Percentiles rank a stretch among this genome's conserved stretches.
These are phyloP conservation scores for Magnolia sinica DNA, from an alignment of 164 flowering plant species.

Conservation along the genomic window DNA sequence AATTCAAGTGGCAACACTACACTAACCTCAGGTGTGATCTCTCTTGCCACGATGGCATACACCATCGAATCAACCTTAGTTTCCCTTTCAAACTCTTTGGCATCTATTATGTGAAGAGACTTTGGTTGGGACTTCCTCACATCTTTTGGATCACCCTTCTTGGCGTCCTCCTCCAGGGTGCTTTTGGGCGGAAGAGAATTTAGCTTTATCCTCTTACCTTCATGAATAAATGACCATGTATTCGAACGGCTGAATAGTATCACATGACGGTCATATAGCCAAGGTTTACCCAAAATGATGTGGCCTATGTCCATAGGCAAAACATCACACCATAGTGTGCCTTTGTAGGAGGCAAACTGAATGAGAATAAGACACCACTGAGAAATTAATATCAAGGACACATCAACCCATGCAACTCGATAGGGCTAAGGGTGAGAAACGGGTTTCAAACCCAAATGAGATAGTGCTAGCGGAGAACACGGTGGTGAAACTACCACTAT, in stretches of 20 bases:
- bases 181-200: not conserved
- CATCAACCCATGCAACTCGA: not conserved
- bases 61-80: not conserved
- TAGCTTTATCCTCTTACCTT: constrained; percentile 2
- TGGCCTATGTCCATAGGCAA: constrained; percentile 6
- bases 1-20: not conserved
- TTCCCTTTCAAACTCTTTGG: not conserved
- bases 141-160: not conserved
- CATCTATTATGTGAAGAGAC: not conserved
- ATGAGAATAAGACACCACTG: not conserved
- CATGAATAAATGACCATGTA: not conserved
- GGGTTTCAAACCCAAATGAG: not conserved
- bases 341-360: constrained; percentile 4
- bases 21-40: not conserved
- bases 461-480: constrained; percentile 2
- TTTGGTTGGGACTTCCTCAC: not conserved
- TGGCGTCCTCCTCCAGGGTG: not conserved
- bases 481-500: constrained; percentile 4
- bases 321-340: not conserved
- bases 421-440: not conserved
- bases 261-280: not conserved
- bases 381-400: not conserved
- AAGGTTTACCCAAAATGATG: not conserved
- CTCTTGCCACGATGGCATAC: not conserved
- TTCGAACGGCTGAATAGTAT: not conserved